Evolutionary conservation across 2,329 filamentous ascomycete genomes (phyloP).

Genomic region (Cladosporium velox): DNA sequence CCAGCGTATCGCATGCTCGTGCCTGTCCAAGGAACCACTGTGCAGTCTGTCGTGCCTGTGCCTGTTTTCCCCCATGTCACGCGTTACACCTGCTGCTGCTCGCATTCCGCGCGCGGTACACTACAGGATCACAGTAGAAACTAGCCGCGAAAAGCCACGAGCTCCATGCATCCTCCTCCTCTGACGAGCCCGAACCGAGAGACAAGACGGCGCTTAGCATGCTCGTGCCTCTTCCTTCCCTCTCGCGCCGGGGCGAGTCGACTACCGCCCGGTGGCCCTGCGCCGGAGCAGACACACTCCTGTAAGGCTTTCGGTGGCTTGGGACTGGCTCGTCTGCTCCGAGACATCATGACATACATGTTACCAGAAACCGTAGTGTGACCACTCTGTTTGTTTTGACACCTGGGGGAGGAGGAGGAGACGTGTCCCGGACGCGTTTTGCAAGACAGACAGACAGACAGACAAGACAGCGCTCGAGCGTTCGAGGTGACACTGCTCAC

Average conservation of each 20-base stretch:
- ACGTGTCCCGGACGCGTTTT: background rate
- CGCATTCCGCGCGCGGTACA: slow-evolving; percentile 10
- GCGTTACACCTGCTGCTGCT: background rate
- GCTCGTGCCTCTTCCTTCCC: slow-evolving; percentile 4
- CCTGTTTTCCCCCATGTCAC: background rate
- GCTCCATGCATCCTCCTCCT: background rate
- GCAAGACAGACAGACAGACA: background rate
- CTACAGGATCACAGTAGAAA: slow-evolving; percentile 3
- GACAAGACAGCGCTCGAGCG: background rate
- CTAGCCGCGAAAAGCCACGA: slow-evolving; percentile 12
- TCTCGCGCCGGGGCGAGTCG: slow-evolving; percentile 7
- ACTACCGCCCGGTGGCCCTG: slow-evolving; percentile 1
- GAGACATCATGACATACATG: slow-evolving; percentile 15
- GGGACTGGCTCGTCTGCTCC: background rate
- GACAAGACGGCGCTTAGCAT: slow-evolving; percentile 1
- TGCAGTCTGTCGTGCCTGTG: background rate
- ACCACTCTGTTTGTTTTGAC: slow-evolving; percentile 1
- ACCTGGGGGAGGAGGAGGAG: background rate
- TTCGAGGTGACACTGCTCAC: background rate
- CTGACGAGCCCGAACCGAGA: slow-evolving; percentile 7
- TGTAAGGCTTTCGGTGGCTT: background rate
- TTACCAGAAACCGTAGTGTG: background rate
- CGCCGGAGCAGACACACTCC: background rate
- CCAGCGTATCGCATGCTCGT: background rate
- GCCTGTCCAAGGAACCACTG: slow-evolving; percentile 5